A percentile compares a stretch with the other conserved stretches of the same genome.
Evolutionary conservation across 768 basidiomycete species (phyloP).

Genomic region (Phallus indusiatus): DNA sequence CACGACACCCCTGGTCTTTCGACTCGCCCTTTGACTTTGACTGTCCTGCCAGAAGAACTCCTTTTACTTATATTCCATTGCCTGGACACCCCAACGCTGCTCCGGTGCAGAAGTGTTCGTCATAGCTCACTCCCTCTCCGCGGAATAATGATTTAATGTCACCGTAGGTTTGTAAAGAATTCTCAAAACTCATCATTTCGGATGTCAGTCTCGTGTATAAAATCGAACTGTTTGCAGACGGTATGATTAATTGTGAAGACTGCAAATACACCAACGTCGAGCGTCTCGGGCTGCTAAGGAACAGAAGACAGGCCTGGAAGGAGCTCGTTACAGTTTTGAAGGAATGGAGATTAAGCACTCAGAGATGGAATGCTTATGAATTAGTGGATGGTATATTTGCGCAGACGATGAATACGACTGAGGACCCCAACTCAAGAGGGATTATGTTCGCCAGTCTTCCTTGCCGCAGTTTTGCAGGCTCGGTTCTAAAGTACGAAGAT

Average conservation of each 20-base stretch:
- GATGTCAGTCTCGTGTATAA: constrained; percentile 8
- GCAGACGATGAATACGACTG: constrained; percentile 23
- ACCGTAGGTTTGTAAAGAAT: constrained; percentile 8
- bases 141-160: background rate
- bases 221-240: constrained; percentile 14
- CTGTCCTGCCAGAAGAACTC: constrained; percentile 1
- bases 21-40: background rate
- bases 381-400: constrained; percentile 52
- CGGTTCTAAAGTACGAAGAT: constrained; percentile 21
- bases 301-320: constrained; percentile 28
- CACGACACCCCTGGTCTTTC: no score
- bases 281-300: constrained; percentile 25
- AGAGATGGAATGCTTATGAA: constrained; percentile 43
- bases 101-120: background rate
- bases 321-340: constrained; percentile 20
- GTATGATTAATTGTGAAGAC: constrained; percentile 4
- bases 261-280: constrained; percentile 11
- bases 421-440: constrained; percentile 14
- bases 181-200: constrained; percentile 1
- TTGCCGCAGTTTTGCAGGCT: constrained; percentile 8
- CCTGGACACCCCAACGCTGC: background rate
- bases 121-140: no score
- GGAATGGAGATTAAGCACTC: constrained; percentile 22
- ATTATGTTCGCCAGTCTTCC: constrained; percentile 18
- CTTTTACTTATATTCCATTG: background rate